These are phyloP conservation scores for Ogataea parapolymorpha DNA, from an alignment of 805 yeast genomes.

Conservation along the genomic window DNA sequence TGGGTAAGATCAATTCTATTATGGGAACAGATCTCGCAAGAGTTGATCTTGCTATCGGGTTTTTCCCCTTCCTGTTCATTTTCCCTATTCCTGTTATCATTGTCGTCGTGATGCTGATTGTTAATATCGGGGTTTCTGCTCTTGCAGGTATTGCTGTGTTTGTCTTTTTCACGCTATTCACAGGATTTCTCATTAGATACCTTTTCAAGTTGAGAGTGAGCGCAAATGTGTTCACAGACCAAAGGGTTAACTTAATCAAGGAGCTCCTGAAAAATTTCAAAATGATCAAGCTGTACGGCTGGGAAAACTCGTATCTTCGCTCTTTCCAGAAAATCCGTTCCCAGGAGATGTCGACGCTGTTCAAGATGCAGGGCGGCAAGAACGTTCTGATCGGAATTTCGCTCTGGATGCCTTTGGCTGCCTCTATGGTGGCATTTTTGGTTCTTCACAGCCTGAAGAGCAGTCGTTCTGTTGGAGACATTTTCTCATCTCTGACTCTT, in stretches of 20 bases:
- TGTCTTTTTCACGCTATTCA: constrained; percentile 43
- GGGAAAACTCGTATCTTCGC: constrained; percentile 77
- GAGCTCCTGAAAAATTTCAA: constrained; percentile 78
- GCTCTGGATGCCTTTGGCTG: constrained; percentile 56
- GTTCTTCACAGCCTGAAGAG: constrained; percentile 36
- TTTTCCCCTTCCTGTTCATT: constrained; percentile 60
- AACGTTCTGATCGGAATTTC: constrained; percentile 57
- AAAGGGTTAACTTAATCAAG: constrained; percentile 69
- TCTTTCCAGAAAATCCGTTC: constrained; percentile 53
- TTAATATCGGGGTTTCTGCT: constrained; percentile 69
- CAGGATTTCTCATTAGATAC: constrained; percentile 44
- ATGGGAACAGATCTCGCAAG: constrained; percentile 81
- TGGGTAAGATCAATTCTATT: constrained; percentile 70
- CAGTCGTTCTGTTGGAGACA: constrained; percentile 49
- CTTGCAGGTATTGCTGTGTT: constrained; percentile 67
- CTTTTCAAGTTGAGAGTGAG: constrained; percentile 53
- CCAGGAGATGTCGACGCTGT: constrained; percentile 58
- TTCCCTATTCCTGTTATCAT: constrained; percentile 63
- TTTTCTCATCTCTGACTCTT: constrained; percentile 67
- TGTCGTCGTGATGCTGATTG: constrained; percentile 60
- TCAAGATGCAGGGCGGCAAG: constrained; percentile 61
- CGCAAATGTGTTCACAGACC: constrained; percentile 66
- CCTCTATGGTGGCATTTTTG: constrained; percentile 60
- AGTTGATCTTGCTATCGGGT: constrained; percentile 69
- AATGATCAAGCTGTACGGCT: constrained; percentile 80